Evolutionary conservation across 257 asterid genomes (phyloP), one percentile per base, ranked within the genome.

Genomic region (Buddleja alternifolia): DNA sequence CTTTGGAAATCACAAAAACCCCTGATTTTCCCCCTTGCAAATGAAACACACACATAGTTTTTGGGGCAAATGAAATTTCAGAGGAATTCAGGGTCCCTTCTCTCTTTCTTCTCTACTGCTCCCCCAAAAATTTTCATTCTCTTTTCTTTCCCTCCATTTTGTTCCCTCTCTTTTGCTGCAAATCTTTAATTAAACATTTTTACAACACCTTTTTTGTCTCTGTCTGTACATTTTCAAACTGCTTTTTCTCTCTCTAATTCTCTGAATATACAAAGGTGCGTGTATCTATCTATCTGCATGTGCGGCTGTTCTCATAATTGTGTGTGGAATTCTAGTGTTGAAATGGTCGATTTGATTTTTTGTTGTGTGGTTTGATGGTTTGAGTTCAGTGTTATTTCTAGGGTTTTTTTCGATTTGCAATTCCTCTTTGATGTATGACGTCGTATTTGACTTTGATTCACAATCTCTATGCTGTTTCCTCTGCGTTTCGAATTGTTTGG

Each of bases 21-120:
- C 69, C 51, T 16, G 5, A 29, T 29, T 57, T 63, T 58, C 71
- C 64, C 10, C n/a, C 66, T 60, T 44, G 45, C 60, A 59, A 69
- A 54, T 69, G 73, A 64, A 73, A 69, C 61, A 9, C 66, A 63
- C 21, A 4, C 16, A 24, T 1, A 8, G 54, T 20, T 66, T 60
- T 70, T 63, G 80, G 83, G 78, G 80, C 44, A 74, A 77, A 37
- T 70, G 66, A 75, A 74, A 81, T 67, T 74, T 77, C 77, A 74
- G 78, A 72, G 62, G 76, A 81, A 53, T 71, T 59, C 52, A 65
- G 79, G 81, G 79, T 77, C 78, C 62, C 67, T 71, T 69, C 68
- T 40, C 63, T 36, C 60, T 70, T 71, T 42, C 60, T 40, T 62
- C 71, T 29, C 56, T 56, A 39, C 17, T 52, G 71, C 58, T 56